A percentile compares a stretch with the other conserved stretches of the same genome.
Conservation (phyloP, 2,329 filamentous ascomycete genomes). For the Xylaria sp. region DNA sequence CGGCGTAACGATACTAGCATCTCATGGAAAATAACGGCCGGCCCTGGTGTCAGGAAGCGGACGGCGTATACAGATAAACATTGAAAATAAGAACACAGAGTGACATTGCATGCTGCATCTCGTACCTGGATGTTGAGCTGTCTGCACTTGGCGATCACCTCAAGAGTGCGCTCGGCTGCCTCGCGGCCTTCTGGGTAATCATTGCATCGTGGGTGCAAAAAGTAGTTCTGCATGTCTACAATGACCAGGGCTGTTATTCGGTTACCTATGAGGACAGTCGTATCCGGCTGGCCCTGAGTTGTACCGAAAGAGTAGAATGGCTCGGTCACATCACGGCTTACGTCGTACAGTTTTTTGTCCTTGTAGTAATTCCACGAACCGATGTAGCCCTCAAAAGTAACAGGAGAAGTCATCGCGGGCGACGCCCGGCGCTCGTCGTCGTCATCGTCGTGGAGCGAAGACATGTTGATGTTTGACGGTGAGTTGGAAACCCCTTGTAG, state of each 20-base stretch:
- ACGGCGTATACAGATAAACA: neutral
- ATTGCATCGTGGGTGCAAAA: constrained; percentile 57
- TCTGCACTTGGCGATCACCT: constrained; percentile 59
- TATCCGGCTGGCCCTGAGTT: constrained; percentile 45
- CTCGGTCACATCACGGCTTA: constrained; percentile 39
- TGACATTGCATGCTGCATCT: neutral
- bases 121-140: constrained; percentile 59
- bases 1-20: too few species aligned
- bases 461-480: neutral
- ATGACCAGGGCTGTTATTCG: constrained; percentile 59
- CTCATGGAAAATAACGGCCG: too few species aligned
- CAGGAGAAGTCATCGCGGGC: constrained; percentile 12
- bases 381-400: constrained; percentile 48
- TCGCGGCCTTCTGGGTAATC: constrained; percentile 55
- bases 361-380: constrained; percentile 50
- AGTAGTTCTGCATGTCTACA: constrained; percentile 66
- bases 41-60: neutral
- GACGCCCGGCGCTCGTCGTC: neutral
- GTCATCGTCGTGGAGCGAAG: neutral
- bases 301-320: constrained; percentile 43
- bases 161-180: constrained; percentile 55
- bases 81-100: neutral
- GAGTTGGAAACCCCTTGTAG: neutral
- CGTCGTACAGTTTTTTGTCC: constrained; percentile 45
- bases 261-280: constrained; percentile 54